Base-by-base conservation (phyloP, 2,329 filamentous ascomycete species). In the Paraphaeosphaeria minitans region DNA sequence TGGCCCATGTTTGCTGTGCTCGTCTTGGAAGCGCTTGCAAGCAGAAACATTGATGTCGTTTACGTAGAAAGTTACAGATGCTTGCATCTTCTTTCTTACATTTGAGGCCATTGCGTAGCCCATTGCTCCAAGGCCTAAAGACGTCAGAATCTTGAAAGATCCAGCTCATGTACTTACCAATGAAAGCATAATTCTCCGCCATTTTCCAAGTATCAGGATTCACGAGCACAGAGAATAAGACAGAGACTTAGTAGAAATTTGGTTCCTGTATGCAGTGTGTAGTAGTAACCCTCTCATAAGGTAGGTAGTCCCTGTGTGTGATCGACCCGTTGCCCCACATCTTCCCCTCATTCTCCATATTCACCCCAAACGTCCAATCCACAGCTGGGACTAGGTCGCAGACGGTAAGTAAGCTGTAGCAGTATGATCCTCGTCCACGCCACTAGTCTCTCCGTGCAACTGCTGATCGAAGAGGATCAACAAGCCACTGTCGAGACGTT, bases 91-190 rank as follows among this genome's bases (percentile, higher is more conserved):
- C 9, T 61, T 59, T 33, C 73, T 65, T 24, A 75, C 63, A 31
- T 75, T 74, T 21, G 61, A 56, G 13, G 71, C 72, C 73, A 75
- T 74, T 7, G 66, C 67, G 53, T 72, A 73, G 49, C 73, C 73
- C 73, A 75, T 75, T 7, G 71, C 72, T 51, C 73, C 73, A 29
- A 75, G 70, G 21, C 73, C 73, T 74, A 31, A 7, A n/a, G 33
- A 21, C n/a, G 31, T 57, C 42, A 62, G 50, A 43, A 31, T 12
- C 10, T 5, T 31, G 29, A 31, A 6, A 19, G 29, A n/a, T 13
- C n/a, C 9, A 35, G 29, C 3, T 39, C n/a, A 35, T 22, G 19
- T 19, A 35, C 48, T 35, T 52, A 70, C 71, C 71, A 19, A 74
- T 74, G 62, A 73, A 74, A 21, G 69, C 71, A 50, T 69, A 71